Conservation (phyloP, 768 basidiomycete species). For the Trametes punicea region DNA sequence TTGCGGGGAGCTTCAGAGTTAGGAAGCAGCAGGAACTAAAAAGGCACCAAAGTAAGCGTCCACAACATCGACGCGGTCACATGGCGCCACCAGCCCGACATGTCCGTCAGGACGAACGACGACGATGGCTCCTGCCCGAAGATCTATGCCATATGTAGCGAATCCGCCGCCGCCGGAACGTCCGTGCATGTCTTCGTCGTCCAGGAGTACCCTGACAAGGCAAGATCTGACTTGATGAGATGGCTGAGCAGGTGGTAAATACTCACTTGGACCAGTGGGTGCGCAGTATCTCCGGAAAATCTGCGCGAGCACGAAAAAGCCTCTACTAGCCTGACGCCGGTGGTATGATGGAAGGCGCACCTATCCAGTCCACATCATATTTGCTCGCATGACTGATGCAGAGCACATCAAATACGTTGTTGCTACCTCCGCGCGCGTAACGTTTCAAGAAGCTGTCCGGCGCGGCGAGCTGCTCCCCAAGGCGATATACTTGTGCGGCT, state of each 20-base stretch:
- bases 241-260: not conserved
- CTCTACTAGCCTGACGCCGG: too few species aligned
- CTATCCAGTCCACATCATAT: slow-evolving; percentile 9
- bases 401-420: slow-evolving; percentile 16
- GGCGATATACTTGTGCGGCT: slow-evolving; percentile 13
- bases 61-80: slow-evolving; percentile 38
- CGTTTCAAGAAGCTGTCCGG: slow-evolving; percentile 22
- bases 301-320: slow-evolving; percentile 7
- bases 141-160: slow-evolving; percentile 48
- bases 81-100: slow-evolving; percentile 52
- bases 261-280: slow-evolving; percentile 60
- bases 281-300: slow-evolving; percentile 45
- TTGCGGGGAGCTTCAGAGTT: too few species aligned
- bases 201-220: slow-evolving; percentile 50
- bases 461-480: slow-evolving; percentile 20
- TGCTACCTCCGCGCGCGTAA: slow-evolving; percentile 6
- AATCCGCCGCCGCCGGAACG: slow-evolving; percentile 54
- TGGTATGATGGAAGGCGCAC: not conserved
- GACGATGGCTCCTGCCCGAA: slow-evolving; percentile 44
- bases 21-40: slow-evolving; percentile 25
- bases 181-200: slow-evolving; percentile 48
- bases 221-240: not conserved
- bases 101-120: slow-evolving; percentile 70
- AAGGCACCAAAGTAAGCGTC: slow-evolving; percentile 50
- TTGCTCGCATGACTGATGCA: slow-evolving; percentile 16